These are phyloP conservation scores for Kodamaea arcana DNA, from an alignment of 1,139 yeast species.

Conservation along the genomic window DNA sequence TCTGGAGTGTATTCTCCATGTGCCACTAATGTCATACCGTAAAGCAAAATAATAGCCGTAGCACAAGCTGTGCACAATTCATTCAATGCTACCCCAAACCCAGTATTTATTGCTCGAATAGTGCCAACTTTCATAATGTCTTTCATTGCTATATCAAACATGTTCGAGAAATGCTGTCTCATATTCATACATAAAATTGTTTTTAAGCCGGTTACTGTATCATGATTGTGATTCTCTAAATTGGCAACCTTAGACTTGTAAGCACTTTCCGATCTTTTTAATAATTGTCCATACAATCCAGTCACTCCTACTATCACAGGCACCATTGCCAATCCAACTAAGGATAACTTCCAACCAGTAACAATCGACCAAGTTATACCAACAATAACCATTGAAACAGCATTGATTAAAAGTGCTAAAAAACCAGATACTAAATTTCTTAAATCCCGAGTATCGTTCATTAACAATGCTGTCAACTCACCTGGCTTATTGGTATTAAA, in stretches of 20 bases:
- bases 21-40: conserved; percentile 70
- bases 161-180: conserved; percentile 40
- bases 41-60: conserved; percentile 68
- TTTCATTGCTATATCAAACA: conserved; percentile 28
- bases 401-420: conserved; percentile 49
- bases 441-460: conserved; percentile 80
- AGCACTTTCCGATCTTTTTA: conserved; percentile 52
- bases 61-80: conserved; percentile 54
- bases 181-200: conserved; percentile 60
- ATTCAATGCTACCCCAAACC: conserved; percentile 59
- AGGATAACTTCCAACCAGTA: conserved; percentile 82
- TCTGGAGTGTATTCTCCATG: conserved; percentile 47
- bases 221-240: conserved; percentile 54
- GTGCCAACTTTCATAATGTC: conserved; percentile 31
- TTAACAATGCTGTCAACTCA: conserved; percentile 59
- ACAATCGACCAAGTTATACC: conserved; percentile 77
- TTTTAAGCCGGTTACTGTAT: conserved; percentile 54
- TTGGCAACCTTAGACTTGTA: conserved; percentile 57
- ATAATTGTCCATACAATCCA: conserved; percentile 45
- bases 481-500: conserved; percentile 47
- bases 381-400: conserved; percentile 48
- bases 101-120: conserved; percentile 51
- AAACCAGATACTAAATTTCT: conserved; percentile 61
- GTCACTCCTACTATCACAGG: conserved; percentile 58
- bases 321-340: conserved; percentile 73